phyloP scores from a whole-genome alignment of 164 flowering plant genomes.

The Akebia trifoliata region DNA sequence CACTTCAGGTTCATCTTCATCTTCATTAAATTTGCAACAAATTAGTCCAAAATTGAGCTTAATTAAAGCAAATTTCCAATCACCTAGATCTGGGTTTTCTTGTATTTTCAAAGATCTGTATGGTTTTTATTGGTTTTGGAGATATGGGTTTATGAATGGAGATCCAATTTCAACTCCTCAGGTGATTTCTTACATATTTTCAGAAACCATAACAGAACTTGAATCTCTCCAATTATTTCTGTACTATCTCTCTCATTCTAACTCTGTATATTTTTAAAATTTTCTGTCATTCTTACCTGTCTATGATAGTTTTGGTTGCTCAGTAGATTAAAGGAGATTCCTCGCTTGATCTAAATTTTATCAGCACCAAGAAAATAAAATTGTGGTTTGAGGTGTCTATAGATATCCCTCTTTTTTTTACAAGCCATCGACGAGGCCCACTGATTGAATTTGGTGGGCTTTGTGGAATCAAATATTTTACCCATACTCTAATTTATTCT shows the following conservation, averaged over 20 bases:
- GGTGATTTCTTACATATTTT: no score
- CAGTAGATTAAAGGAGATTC: no score
- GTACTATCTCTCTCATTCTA: no score
- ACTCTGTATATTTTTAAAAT: no score
- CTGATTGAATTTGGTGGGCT: conserved; percentile 18
- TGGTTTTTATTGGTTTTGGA: conserved; percentile 17
- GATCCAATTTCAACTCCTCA: no score
- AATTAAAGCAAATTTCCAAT: no score
- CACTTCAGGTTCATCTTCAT: conserved; percentile 22
- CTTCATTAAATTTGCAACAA: conserved; percentile 14
- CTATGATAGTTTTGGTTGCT: no score
- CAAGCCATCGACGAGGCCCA: conserved; percentile 34
- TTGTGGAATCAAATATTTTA: neutral
- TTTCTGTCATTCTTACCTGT: neutral
- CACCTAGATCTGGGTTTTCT: conserved; percentile 23
- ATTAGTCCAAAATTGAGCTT: no score
- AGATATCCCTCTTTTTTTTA: conserved; percentile 9
- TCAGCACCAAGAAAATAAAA: no score
- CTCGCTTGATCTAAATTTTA: no score
- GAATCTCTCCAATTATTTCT: no score
- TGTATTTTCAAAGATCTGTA: no score
- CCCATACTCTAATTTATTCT: neutral
- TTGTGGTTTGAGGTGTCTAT: conserved; percentile 8
- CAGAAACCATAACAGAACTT: conserved; percentile 9
- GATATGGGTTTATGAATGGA: conserved; percentile 30